These are phyloP conservation scores for Fraxinus sp. DNA, from an alignment of 305 asterid genomes.

Conservation along the genomic window DNA sequence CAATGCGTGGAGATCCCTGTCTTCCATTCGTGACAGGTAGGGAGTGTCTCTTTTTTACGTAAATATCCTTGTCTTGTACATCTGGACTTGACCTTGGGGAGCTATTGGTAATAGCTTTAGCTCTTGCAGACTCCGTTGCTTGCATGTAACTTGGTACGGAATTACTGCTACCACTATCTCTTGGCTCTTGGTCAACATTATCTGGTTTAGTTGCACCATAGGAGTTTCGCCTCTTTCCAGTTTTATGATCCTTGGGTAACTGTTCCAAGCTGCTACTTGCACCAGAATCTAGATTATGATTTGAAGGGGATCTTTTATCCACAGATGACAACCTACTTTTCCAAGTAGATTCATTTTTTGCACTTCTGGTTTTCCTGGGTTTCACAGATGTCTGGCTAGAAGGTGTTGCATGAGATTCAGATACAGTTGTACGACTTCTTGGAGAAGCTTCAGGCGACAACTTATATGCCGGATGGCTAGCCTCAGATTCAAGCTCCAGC, in stretches of 20 bases:
- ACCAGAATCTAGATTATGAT: constrained; percentile 47
- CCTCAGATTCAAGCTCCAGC: constrained; percentile 44
- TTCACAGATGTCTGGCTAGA: constrained; percentile 60
- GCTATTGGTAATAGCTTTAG: constrained; percentile 68
- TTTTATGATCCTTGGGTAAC: constrained; percentile 50
- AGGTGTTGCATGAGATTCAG: constrained; percentile 82
- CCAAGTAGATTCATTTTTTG: constrained; percentile 44
- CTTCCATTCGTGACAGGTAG: constrained; percentile 65
- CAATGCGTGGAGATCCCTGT: constrained; percentile 82
- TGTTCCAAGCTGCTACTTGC: constrained; percentile 58
- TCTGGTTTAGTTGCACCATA: constrained; percentile 60
- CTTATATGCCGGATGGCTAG: constrained; percentile 34
- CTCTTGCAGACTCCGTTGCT: constrained; percentile 95
- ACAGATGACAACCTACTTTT: constrained; percentile 41
- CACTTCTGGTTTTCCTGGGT: constrained; percentile 54
- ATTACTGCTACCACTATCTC: constrained; percentile 69
- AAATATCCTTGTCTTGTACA: constrained; percentile 63
- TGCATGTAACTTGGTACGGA: constrained; percentile 97
- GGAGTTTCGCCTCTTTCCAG: constrained; percentile 68
- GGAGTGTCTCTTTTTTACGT: constrained; percentile 73
- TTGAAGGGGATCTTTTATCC: constrained; percentile 49
- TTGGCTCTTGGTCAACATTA: constrained; percentile 73
- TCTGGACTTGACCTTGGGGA: constrained; percentile 99
- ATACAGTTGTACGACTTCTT: constrained; percentile 54
- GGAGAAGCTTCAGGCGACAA: constrained; percentile 78